Conservation (phyloP, 2,329 filamentous ascomycete genomes). For the Teratosphaeria gauchensis region DNA sequence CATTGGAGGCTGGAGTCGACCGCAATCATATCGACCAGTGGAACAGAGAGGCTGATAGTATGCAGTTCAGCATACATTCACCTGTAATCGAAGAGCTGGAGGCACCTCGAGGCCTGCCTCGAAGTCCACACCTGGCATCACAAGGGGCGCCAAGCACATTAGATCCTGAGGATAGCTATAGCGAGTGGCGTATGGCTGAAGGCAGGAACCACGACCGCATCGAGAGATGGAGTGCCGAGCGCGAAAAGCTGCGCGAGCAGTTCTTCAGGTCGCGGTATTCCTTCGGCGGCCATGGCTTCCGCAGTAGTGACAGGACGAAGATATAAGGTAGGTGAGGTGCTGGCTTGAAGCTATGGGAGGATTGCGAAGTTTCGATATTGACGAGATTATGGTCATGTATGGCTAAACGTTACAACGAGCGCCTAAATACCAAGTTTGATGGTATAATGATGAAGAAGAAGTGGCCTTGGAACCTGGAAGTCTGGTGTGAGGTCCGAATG, state of each 20-base stretch:
- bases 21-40: neutral
- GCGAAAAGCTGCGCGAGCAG: neutral
- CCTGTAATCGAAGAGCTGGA: neutral
- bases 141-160: neutral
- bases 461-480: too few species aligned
- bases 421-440: too few species aligned
- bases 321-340: neutral
- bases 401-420: too few species aligned
- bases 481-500: too few species aligned
- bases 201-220: neutral
- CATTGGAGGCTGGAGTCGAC: neutral
- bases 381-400: too few species aligned
- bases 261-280: neutral
- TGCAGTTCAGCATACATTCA: neutral
- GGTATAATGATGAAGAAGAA: too few species aligned
- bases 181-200: neutral
- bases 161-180: neutral
- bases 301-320: neutral
- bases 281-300: neutral
- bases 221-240: neutral
- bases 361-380: too few species aligned
- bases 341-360: too few species aligned
- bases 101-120: neutral
- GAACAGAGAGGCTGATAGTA: neutral
- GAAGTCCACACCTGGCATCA: neutral